phyloP scores from a whole-genome alignment of 257 asterid species.

The Mitragyna speciosa region DNA sequence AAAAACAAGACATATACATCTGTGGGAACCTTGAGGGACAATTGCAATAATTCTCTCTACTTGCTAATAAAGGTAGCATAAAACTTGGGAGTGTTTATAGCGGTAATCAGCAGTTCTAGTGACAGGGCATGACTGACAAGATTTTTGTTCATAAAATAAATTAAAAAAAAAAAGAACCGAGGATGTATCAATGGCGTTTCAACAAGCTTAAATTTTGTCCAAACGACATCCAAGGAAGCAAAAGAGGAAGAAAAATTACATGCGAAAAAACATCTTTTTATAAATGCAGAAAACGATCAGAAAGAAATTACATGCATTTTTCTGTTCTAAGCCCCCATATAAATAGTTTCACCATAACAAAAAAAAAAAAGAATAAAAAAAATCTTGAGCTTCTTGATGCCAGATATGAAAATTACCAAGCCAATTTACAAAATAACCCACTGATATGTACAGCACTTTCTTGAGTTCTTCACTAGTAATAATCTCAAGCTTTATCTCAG shows the following conservation, averaged over 20 bases:
- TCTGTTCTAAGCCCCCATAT: conserved; percentile 4
- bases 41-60: neutral
- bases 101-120: neutral
- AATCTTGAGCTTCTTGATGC: neutral
- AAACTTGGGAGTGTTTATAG: neutral
- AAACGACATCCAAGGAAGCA: neutral
- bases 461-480: neutral
- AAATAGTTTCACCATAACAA: neutral
- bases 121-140: neutral
- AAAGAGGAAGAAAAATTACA: neutral
- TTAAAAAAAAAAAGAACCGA: neutral
- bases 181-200: neutral
- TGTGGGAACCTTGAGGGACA: neutral
- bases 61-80: neutral
- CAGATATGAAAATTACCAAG: conserved; percentile 1
- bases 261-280: neutral
- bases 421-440: conserved; percentile 3
- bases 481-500: conserved; percentile 25
- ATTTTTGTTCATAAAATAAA: neutral
- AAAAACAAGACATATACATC: neutral
- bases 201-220: neutral
- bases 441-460: conserved; percentile 2
- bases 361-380: neutral
- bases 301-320: neutral
- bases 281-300: neutral